Evolutionary conservation across 148 eudicot genomes (phyloP).

Genomic region (Cornus controversa): DNA sequence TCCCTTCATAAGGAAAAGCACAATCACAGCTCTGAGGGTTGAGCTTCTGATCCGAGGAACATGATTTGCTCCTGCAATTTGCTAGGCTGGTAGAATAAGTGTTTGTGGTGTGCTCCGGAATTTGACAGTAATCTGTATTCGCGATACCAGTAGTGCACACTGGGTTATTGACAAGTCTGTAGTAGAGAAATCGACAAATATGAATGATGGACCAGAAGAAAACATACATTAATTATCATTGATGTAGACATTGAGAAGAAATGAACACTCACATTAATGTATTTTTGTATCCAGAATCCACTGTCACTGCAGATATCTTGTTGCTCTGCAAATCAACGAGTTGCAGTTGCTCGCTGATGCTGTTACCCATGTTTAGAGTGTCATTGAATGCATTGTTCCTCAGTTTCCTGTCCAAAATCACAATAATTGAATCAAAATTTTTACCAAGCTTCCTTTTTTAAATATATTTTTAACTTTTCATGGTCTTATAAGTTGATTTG

Average conservation of each 20-base stretch:
- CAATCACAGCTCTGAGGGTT: slow-evolving; percentile 88
- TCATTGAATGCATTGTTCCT: slow-evolving; percentile 43
- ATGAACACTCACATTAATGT: slow-evolving; percentile 62
- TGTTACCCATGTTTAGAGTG: slow-evolving; percentile 62
- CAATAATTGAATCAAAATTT: neutral
- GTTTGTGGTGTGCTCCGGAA: slow-evolving; percentile 41
- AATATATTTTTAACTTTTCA: neutral
- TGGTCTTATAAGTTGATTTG: neutral
- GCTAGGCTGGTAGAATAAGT: slow-evolving; percentile 84
- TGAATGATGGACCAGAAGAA: neutral
- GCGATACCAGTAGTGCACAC: slow-evolving; percentile 52
- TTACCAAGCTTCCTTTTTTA: neutral
- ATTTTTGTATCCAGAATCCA: slow-evolving; percentile 60
- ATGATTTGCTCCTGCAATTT: slow-evolving; percentile 58
- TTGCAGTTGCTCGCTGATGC: slow-evolving; percentile 63
- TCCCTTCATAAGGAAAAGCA: slow-evolving; percentile 87
- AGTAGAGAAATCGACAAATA: slow-evolving; percentile 1
- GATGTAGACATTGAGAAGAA: neutral
- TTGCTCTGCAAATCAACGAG: slow-evolving; percentile 84
- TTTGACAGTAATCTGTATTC: slow-evolving; percentile 55
- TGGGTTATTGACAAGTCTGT: slow-evolving; percentile 82
- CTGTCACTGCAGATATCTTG: slow-evolving; percentile 60
- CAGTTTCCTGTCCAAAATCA: neutral
- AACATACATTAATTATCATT: neutral
- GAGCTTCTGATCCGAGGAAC: slow-evolving; percentile 56